Conservation (phyloP, 805 yeast genomes). For the Brettanomyces bruxellensis region DNA sequence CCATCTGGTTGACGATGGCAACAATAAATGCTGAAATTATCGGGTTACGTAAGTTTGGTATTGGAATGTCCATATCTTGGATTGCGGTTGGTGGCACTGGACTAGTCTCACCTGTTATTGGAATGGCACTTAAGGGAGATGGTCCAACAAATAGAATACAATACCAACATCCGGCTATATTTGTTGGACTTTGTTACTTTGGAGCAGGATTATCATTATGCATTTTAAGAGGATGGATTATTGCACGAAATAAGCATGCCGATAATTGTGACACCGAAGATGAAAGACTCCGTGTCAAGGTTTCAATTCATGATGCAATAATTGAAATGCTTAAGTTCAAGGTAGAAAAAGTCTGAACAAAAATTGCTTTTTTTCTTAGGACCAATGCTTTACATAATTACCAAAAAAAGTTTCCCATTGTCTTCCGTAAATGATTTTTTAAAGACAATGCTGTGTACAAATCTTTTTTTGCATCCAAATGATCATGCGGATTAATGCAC, state of each 20-base stretch:
- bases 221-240: slow-evolving; percentile 45
- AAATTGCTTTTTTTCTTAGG: no score
- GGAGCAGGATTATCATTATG: slow-evolving; percentile 34
- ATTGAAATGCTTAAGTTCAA: no score
- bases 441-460: no score
- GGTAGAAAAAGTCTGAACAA: no score
- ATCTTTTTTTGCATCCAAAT: no score
- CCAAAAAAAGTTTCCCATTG: no score
- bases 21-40: slow-evolving; percentile 42
- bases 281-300: neutral
- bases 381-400: no score
- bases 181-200: slow-evolving; percentile 48
- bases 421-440: no score
- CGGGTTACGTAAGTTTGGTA: slow-evolving; percentile 44
- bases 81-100: slow-evolving; percentile 39
- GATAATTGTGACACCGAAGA: neutral
- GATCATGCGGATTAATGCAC: no score
- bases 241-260: slow-evolving; percentile 35
- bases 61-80: slow-evolving; percentile 42
- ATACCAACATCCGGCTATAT: slow-evolving; percentile 45
- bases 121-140: slow-evolving; percentile 36
- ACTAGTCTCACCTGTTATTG: slow-evolving; percentile 52
- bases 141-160: slow-evolving; percentile 32
- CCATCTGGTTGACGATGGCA: slow-evolving; percentile 47
- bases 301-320: no score